Evolutionary conservation across 2,329 filamentous ascomycete genomes (phyloP).

Genomic region (Hymenoscyphus fraxineus): DNA sequence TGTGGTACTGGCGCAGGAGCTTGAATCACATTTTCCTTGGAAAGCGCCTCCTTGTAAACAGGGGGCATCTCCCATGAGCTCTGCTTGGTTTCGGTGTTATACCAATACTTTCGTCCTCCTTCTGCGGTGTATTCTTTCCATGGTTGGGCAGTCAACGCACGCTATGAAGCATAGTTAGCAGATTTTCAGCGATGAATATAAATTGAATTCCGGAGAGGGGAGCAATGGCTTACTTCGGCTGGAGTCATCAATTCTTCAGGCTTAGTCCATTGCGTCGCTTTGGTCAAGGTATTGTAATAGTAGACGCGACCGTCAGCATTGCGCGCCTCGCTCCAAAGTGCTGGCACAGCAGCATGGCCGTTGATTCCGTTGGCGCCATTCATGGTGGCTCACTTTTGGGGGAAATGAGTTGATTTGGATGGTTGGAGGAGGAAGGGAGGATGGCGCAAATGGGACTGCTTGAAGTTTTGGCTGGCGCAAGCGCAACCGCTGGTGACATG

Average conservation of each 20-base stretch:
- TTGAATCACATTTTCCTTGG: constrained; percentile 46
- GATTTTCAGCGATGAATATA: not conserved
- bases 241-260: constrained; percentile 83
- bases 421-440: constrained; percentile 5
- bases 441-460: not conserved
- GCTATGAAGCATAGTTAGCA: constrained; percentile 45
- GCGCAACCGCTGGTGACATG: no score
- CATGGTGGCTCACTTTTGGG: constrained; percentile 23
- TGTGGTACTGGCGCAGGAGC: constrained; percentile 39
- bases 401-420: not conserved
- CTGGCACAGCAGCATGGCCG: constrained; percentile 38
- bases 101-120: constrained; percentile 90
- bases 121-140: constrained; percentile 92
- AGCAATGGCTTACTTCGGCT: constrained; percentile 60
- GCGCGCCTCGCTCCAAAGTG: constrained; percentile 75
- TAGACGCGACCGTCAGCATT: constrained; percentile 81
- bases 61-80: constrained; percentile 96
- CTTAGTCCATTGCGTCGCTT: constrained; percentile 91
- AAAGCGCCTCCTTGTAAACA: constrained; percentile 70
- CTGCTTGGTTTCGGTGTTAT: constrained; percentile 85
- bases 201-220: constrained; percentile 20
- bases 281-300: constrained; percentile 85
- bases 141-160: constrained; percentile 74
- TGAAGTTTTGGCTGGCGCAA: constrained; percentile 10
- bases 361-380: constrained; percentile 33